Evolutionary conservation across 768 basidiomycete genomes (phyloP).

Genomic region (Coprinopsis strossmayeri): DNA sequence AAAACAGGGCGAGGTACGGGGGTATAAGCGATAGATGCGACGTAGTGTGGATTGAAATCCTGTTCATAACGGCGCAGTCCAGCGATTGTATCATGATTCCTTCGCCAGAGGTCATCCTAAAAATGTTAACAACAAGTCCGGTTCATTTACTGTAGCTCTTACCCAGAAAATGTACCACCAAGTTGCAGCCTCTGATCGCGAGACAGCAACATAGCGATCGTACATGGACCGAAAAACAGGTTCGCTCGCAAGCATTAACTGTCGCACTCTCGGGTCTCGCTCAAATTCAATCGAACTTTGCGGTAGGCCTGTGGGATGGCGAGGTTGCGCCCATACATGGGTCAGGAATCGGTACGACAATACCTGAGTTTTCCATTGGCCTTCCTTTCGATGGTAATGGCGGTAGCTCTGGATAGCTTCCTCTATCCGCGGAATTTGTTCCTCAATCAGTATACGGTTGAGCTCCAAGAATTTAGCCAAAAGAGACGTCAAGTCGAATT

Average conservation of each 20-base stretch:
- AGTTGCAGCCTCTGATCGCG: conserved; percentile 39
- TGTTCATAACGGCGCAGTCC: conserved; percentile 39
- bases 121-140: conserved; percentile 1
- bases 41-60: conserved; percentile 70
- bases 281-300: conserved; percentile 43
- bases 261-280: conserved; percentile 46
- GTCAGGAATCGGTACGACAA: conserved; percentile 61
- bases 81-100: conserved; percentile 55
- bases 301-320: conserved; percentile 35
- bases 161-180: conserved; percentile 87
- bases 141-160: conserved; percentile 17
- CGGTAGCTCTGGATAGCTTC: conserved; percentile 46
- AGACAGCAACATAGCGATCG: conserved; percentile 45
- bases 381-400: conserved; percentile 39
- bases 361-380: conserved; percentile 41
- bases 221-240: conserved; percentile 43
- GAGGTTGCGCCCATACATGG: conserved; percentile 52
- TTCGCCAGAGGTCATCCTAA: conserved; percentile 71
- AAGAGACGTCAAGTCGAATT: conserved; percentile 53
- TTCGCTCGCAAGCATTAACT: conserved; percentile 40
- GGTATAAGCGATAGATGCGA: conserved; percentile 64
- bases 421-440: conserved; percentile 37
- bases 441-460: conserved; percentile 45
- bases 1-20: conserved; percentile 60
- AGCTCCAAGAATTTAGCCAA: conserved; percentile 59